Evolutionary conservation across 2,329 filamentous ascomycete species (phyloP), one percentile per base, ranked within the genome.

Genomic region (Xylaria sp.): DNA sequence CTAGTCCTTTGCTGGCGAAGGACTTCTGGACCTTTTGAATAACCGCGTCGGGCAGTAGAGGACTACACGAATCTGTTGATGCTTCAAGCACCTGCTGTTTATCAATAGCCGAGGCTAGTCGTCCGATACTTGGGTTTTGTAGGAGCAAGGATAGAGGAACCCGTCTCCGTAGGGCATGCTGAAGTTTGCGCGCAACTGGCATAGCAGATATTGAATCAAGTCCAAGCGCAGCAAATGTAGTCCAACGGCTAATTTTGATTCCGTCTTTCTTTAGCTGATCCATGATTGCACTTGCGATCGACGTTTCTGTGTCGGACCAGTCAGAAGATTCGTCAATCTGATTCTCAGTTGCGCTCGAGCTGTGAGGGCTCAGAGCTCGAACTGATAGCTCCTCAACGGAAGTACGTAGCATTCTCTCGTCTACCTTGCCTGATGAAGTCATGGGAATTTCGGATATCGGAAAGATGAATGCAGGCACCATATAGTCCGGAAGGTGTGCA

Each of bases 131-230:
- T 4, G 87, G 76, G 61, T 89, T 81, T 52, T 81, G 83, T n/a
- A 96, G 75, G 19, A 96, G 81, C 1, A 79, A 73, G 0, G 89
- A 91, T 6, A 95, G 83, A 9, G 88, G 78, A 2, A 91, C 70
- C 23, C 80, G 76, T 4, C 67, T 74, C 1, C 76, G 70, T 1
- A 83, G 72, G 0, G 69, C 63, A 1, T 74, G 66, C 55, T 80
- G 79, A 0, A 96, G 70, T 13, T 72, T 69, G 57, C 80, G 84
- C 0, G 88, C 83, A 7, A 95, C 74, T 0, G 82, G 76, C 63
- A 96, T 95, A 0, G 90, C 90, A 6, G 87, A 89, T 30, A 96
- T 84, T 0, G 92, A 96, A 70, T 96, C 91, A 4, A 97, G 72
- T 0, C 92, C 92, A 2, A 96, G 73, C n/a, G 81, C 83, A 58